Percentiles rank a stretch among this genome's conserved stretches.
Conservation (phyloP, 2,329 filamentous ascomycete species). For the Alternaria sp. region DNA sequence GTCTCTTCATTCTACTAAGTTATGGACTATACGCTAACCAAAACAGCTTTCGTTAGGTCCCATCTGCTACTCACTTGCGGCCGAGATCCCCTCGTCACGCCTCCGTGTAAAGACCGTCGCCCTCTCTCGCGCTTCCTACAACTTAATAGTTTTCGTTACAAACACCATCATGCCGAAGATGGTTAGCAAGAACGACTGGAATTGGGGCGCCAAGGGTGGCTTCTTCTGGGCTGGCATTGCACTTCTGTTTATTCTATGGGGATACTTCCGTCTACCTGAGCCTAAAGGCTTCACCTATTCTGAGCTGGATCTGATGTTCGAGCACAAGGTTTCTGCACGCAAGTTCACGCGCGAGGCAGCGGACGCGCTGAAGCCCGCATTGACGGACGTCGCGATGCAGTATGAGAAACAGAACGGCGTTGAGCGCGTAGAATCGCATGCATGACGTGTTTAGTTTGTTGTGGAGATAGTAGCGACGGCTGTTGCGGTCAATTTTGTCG, state of each 20-base stretch:
- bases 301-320: conserved; percentile 36
- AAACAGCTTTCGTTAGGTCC: conserved; percentile 75
- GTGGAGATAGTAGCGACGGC: background rate
- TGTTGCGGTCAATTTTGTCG: background rate
- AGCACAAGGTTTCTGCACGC: conserved; percentile 35
- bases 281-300: conserved; percentile 33
- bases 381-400: conserved; percentile 29
- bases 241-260: conserved; percentile 32
- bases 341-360: conserved; percentile 36
- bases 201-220: conserved; percentile 37
- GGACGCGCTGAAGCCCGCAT: conserved; percentile 28
- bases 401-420: conserved; percentile 29
- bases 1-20: background rate
- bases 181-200: conserved; percentile 37
- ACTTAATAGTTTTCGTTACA: conserved; percentile 35
- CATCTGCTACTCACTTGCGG: conserved; percentile 84
- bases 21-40: conserved; percentile 69
- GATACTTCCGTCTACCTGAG: conserved; percentile 37
- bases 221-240: conserved; percentile 38
- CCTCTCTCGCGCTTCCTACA: conserved; percentile 66
- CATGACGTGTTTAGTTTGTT: conserved; percentile 5
- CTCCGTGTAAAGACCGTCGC: conserved; percentile 90
- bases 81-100: conserved; percentile 79
- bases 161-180: conserved; percentile 39
- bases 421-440: conserved; percentile 30